Evolutionary conservation across 495 filamentous ascomycete genomes (phyloP).

Genomic region (Trypethelium eluteriae): DNA sequence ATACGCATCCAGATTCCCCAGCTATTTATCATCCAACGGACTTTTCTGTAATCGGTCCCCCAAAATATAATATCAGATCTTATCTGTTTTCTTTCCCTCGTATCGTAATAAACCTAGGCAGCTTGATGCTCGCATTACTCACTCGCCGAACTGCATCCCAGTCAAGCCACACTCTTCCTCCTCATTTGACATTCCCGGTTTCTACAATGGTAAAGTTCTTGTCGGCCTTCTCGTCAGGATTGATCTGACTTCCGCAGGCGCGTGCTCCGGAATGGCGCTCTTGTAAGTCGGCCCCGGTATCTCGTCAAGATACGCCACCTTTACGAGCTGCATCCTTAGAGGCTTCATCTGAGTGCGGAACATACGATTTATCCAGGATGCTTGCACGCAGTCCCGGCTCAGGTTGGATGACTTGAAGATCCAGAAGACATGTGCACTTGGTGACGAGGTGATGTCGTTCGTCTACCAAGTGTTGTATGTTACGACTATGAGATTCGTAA

Average conservation of each 20-base stretch:
- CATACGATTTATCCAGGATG: not conserved
- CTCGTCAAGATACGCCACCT: conserved; percentile 37
- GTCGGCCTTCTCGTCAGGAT: conserved; percentile 47
- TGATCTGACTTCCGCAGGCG: conserved; percentile 49
- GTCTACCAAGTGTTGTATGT: not conserved
- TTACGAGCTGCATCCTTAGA: conserved; percentile 21
- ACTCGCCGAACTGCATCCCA: not conserved
- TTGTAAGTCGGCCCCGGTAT: conserved; percentile 47
- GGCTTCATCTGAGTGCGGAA: conserved; percentile 15
- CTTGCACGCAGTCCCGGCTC: not conserved
- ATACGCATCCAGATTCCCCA: too few species aligned
- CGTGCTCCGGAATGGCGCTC: conserved; percentile 51
- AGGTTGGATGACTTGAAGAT: not conserved
- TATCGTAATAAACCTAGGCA: not conserved
- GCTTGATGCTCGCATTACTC: not conserved
- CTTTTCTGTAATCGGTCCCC: too few species aligned
- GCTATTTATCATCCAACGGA: too few species aligned
- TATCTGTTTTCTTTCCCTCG: too few species aligned
- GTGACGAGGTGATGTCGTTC: not conserved
- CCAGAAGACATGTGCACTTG: not conserved
- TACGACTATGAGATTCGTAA: not conserved
- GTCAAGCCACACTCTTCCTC: not conserved
- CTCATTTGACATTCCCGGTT: not conserved
- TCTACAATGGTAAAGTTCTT: conserved; percentile 49
- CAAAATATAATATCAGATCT: too few species aligned